Percentiles rank a stretch among this genome's conserved stretches.
These are phyloP conservation scores for Mycosphaerella sp. DNA, from an alignment of 2,329 filamentous ascomycete species.

Conservation along the genomic window DNA sequence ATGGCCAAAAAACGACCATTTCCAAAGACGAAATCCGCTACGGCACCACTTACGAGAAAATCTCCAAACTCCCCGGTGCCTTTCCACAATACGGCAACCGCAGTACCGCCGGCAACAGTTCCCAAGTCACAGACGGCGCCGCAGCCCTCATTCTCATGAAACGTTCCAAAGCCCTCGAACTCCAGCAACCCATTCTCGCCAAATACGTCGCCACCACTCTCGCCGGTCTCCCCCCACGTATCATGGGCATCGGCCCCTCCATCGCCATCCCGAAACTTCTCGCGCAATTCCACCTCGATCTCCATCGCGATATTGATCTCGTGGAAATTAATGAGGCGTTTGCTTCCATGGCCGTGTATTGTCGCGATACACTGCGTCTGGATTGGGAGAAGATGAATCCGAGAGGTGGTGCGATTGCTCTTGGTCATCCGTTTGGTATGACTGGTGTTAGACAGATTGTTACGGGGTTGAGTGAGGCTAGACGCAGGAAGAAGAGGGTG, in stretches of 20 bases:
- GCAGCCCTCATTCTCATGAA: conserved; percentile 78
- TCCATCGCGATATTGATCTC: conserved; percentile 59
- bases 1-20: conserved; percentile 53
- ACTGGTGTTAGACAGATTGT: conserved; percentile 76
- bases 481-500: conserved; percentile 60
- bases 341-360: conserved; percentile 60
- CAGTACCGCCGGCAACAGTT: conserved; percentile 71
- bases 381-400: conserved; percentile 72
- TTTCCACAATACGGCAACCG: conserved; percentile 67
- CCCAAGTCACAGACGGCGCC: conserved; percentile 81
- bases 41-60: conserved; percentile 62
- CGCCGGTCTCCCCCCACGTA: conserved; percentile 64
- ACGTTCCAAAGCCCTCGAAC: conserved; percentile 65
- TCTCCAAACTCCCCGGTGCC: conserved; percentile 74
- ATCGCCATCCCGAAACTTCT: conserved; percentile 77
- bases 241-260: conserved; percentile 85
- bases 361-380: conserved; percentile 62
- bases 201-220: conserved; percentile 64
- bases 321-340: conserved; percentile 92
- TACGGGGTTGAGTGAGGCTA: conserved; percentile 63
- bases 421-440: conserved; percentile 77
- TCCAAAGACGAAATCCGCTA: conserved; percentile 57
- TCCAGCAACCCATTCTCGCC: conserved; percentile 63
- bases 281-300: conserved; percentile 30
- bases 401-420: conserved; percentile 81